Evolutionary conservation across 2,329 filamentous ascomycete species (phyloP), one percentile per base, ranked within the genome.

Genomic region (Neofusicoccum parvum): DNA sequence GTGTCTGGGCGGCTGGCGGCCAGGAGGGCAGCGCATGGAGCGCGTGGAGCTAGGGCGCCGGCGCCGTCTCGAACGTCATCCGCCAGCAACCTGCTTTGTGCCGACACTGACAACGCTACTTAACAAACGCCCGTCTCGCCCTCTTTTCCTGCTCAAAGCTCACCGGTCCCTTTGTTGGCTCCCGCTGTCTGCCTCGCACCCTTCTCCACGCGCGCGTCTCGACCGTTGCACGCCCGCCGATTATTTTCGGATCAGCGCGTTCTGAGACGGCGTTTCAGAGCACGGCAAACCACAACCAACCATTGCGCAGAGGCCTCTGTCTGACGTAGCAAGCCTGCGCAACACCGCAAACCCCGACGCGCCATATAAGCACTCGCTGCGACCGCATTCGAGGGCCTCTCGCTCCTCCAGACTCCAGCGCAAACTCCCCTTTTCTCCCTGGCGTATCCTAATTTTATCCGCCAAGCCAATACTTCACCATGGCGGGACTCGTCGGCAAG

Each of bases 401-500:
- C 9, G 17, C 46, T 6, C 12, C 46, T 15, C 23, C 17, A 15
- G 3, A 32, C 46, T 4, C 17, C 59, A 39, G 51, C 46, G 11
- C 34, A n/a, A n/a, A 50, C 46, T 48, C 43, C 56, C 32, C 32
- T 46, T 48, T 48, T 48, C 27, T 60, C 43, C 17, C 17, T 37
- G n/a, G 56, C 56, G 56, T 48, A 48, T 60, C 43, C 32, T 48
- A 60, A 60, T 60, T 49, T 59, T 32, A 11, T 48, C 32, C 56
- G 56, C 56, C 56, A 60, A 60, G 56, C 56, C 56, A 60, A 60
- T 60, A 60, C 32, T 48, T 3, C 68, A 76, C 65, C 72, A 84
- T 84, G 82, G 78, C 82, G 51, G 73, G 74, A 63, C 70, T 74
- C 58, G 74, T 83, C 39, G 81, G 78, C 65, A 83, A 83, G 69